phyloP scores from a whole-genome alignment of 176 grass and related monocot species.

The Carex cristatella region DNA sequence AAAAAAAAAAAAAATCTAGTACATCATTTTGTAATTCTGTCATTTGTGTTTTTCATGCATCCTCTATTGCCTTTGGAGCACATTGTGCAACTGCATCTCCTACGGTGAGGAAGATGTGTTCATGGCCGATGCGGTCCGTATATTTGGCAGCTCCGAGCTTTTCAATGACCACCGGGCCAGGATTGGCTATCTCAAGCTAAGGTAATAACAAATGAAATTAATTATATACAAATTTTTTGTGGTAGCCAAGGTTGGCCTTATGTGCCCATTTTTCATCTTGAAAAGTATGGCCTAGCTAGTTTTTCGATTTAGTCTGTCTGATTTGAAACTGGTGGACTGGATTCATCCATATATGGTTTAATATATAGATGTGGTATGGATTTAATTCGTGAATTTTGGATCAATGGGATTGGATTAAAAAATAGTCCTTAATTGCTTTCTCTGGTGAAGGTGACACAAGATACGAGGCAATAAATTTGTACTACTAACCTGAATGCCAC shows the following conservation, averaged over 20 bases:
- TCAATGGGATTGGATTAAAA: neutral
- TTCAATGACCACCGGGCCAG: slow-evolving; percentile 46
- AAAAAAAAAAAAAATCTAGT: neutral
- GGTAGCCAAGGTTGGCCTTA: neutral
- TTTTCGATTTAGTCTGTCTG: neutral
- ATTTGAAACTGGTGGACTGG: neutral
- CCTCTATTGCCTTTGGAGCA: slow-evolving; percentile 30
- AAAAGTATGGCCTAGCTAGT: neutral
- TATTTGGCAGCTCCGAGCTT: slow-evolving; percentile 59
- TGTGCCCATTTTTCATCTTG: neutral
- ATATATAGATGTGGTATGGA: neutral
- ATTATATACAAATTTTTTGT: neutral
- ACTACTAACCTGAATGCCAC: slow-evolving; percentile 51
- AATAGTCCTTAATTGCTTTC: neutral
- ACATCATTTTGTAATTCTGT: neutral
- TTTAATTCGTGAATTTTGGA: neutral
- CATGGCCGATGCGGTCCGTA: slow-evolving; percentile 41
- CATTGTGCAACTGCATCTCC: slow-evolving; percentile 52
- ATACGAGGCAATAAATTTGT: neutral
- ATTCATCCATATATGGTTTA: slow-evolving; percentile 12
- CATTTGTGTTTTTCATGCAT: slow-evolving; percentile 37
- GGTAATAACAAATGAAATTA: slow-evolving; percentile 2
- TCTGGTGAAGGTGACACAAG: neutral
- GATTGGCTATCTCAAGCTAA: slow-evolving; percentile 72
- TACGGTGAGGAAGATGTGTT: slow-evolving; percentile 68